phyloP scores from a whole-genome alignment of 805 yeast genomes.

The Yarrowia divulgata region DNA sequence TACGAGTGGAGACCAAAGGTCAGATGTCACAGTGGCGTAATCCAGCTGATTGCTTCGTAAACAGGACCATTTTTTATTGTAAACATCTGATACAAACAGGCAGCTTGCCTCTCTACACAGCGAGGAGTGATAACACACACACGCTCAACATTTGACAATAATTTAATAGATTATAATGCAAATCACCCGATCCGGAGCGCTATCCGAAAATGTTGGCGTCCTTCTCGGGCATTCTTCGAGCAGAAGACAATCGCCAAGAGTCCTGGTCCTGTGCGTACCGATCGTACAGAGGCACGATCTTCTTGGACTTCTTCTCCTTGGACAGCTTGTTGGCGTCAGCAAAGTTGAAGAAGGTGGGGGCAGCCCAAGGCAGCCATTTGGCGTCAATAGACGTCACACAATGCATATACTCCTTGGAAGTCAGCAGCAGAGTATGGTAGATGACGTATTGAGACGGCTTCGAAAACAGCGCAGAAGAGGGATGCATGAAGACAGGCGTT shows the following conservation, averaged over 20 bases:
- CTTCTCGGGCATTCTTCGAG: slow-evolving; percentile 42
- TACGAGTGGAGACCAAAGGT: neutral
- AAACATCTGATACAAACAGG: neutral
- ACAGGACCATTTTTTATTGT: no score
- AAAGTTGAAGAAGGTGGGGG: slow-evolving; percentile 75
- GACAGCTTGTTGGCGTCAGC: slow-evolving; percentile 60
- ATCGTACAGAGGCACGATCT: slow-evolving; percentile 76
- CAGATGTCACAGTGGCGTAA: neutral
- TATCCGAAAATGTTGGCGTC: slow-evolving; percentile 37
- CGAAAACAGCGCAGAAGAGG: slow-evolving; percentile 76
- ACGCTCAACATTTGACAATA: neutral
- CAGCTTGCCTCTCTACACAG: no score
- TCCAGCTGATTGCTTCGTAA: neutral
- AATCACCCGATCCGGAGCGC: neutral
- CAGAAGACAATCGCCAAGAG: slow-evolving; percentile 76
- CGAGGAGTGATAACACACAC: no score
- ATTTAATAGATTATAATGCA: slow-evolving; percentile 19
- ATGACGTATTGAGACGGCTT: slow-evolving; percentile 79
- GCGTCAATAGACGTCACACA: slow-evolving; percentile 75
- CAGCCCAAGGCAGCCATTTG: slow-evolving; percentile 74
- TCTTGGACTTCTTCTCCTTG: slow-evolving; percentile 63
- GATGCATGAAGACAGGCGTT: slow-evolving; percentile 75
- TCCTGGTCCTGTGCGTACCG: slow-evolving; percentile 65
- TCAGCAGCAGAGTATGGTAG: slow-evolving; percentile 83
- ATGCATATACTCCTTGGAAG: slow-evolving; percentile 87